Conservation (phyloP, 2,329 filamentous ascomycete genomes). For the Sordariomycetes sp. region DNA sequence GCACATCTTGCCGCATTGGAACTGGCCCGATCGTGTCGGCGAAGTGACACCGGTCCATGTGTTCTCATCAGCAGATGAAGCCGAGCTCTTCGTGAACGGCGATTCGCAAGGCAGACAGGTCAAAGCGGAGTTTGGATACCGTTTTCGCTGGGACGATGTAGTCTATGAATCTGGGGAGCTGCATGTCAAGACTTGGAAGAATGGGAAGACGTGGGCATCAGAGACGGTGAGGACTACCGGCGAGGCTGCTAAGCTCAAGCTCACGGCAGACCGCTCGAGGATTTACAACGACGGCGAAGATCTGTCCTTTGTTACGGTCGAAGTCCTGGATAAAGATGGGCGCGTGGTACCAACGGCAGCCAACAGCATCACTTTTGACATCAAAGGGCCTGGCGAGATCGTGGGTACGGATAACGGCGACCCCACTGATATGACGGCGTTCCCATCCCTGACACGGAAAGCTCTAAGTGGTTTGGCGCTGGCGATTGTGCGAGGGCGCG, state of each 20-base stretch:
- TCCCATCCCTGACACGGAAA: conserved; percentile 27
- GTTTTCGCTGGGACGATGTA: conserved; percentile 44
- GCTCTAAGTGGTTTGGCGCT: conserved; percentile 31
- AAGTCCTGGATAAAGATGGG: conserved; percentile 32
- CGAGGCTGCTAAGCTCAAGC: conserved; percentile 20
- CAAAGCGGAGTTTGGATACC: conserved; percentile 26
- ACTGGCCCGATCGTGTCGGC: conserved; percentile 36
- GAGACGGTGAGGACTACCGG: conserved; percentile 31
- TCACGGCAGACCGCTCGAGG: conserved; percentile 27
- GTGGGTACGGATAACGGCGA: conserved; percentile 43
- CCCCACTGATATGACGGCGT: conserved; percentile 31
- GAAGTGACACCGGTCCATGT: conserved; percentile 43
- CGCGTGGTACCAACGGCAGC: conserved; percentile 31
- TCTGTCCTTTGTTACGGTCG: conserved; percentile 33
- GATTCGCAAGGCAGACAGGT: conserved; percentile 29
- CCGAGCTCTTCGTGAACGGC: conserved; percentile 45
- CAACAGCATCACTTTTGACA: conserved; percentile 27
- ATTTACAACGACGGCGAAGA: conserved; percentile 33
- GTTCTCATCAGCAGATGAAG: conserved; percentile 39
- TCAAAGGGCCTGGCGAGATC: conserved; percentile 32
- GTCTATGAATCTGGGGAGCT: conserved; percentile 36
- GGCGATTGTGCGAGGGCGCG: conserved; percentile 24
- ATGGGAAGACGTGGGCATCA: conserved; percentile 34
- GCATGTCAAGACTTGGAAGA: conserved; percentile 35
- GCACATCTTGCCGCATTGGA: conserved; percentile 47